A percentile compares a stretch with the other conserved stretches of the same genome.
phyloP scores from a whole-genome alignment of 495 filamentous ascomycete species.

The Trypethelium eluteriae region DNA sequence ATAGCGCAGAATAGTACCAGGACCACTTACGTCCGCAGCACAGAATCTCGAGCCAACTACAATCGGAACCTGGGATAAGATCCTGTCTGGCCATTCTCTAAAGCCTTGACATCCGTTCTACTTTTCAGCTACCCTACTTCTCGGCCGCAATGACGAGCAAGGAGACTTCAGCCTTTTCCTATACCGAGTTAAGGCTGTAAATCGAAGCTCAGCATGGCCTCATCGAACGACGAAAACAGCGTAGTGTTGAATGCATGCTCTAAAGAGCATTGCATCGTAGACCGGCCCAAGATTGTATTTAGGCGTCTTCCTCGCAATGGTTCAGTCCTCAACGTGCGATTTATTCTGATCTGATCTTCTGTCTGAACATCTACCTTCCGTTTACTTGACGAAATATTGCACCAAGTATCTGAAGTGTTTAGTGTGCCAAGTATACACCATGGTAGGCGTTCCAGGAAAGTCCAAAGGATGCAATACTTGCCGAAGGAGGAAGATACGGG shows the following conservation, averaged over 20 bases:
- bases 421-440: not conserved
- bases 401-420: no score
- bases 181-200: not conserved
- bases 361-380: not conserved
- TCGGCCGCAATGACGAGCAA: not conserved
- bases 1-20: not conserved
- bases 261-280: not conserved
- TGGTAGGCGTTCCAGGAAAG: slow-evolving; percentile 7
- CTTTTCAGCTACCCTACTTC: not conserved
- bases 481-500: slow-evolving; percentile 1
- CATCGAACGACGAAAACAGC: not conserved
- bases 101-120: no score
- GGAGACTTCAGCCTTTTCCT: not conserved
- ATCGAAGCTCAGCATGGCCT: not conserved
- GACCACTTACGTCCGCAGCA: not conserved
- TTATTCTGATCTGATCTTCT: not conserved
- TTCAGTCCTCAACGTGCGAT: not conserved
- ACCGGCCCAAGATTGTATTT: not conserved
- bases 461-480: slow-evolving; percentile 9
- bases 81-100: not conserved
- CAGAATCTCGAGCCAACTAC: not conserved
- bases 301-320: not conserved
- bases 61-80: not conserved
- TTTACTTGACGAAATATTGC: no score
- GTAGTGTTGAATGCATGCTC: not conserved